phyloP scores from a whole-genome alignment of 352 stramenopile genomes.

The Phytophthora megakarya region DNA sequence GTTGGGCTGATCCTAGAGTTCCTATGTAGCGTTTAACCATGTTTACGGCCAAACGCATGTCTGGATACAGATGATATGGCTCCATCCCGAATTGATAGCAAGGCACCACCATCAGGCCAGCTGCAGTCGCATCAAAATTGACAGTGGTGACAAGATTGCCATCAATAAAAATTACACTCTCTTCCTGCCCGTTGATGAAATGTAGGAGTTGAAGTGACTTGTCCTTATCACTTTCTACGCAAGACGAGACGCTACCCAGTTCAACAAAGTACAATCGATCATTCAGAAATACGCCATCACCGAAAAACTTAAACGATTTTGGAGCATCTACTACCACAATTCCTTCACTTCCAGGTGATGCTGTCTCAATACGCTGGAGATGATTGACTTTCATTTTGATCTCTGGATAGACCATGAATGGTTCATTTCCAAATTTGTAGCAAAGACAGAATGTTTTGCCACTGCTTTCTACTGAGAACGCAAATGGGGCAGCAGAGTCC shows the following conservation, averaged over 20 bases:
- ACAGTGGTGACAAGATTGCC: conserved; percentile 23
- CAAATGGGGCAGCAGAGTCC: conserved; percentile 24
- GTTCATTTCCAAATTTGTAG: conserved; percentile 74
- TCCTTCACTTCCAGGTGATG: conserved; percentile 32
- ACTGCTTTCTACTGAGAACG: conserved; percentile 45
- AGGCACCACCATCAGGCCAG: conserved; percentile 44
- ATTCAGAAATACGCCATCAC: conserved; percentile 55
- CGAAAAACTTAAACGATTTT: conserved; percentile 57
- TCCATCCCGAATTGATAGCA: conserved; percentile 72
- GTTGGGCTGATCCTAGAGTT: conserved; percentile 41
- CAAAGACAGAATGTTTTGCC: conserved; percentile 66
- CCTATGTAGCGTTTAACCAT: conserved; percentile 59
- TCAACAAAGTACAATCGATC: conserved; percentile 70
- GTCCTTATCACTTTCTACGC: conserved; percentile 41
- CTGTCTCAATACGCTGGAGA: conserved; percentile 37
- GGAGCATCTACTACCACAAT: conserved; percentile 55
- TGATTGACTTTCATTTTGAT: conserved; percentile 58
- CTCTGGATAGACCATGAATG: conserved; percentile 53
- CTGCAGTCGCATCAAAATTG: conserved; percentile 44
- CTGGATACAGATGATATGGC: conserved; percentile 59
- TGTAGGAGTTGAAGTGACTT: conserved; percentile 40
- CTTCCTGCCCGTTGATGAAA: conserved; percentile 33
- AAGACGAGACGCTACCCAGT: conserved; percentile 37
- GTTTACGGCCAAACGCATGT: conserved; percentile 53
- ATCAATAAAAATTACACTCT: conserved; percentile 50